phyloP scores from a whole-genome alignment of 2,329 filamentous ascomycete species.

The Diaporthe citri region DNA sequence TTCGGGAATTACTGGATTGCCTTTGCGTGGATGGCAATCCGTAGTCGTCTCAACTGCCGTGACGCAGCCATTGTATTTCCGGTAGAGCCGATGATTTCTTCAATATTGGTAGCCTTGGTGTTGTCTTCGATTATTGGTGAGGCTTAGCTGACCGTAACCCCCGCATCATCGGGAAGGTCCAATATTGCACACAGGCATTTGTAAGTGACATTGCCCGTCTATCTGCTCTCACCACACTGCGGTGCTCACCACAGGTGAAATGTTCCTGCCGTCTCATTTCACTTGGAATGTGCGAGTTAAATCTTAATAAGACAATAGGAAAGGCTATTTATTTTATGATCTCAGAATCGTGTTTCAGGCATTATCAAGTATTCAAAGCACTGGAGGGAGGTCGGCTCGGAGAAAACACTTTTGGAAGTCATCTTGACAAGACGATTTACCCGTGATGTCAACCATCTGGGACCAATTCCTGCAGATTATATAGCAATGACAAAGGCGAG shows the following conservation, averaged over 20 bases:
- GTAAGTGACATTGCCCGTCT: background rate
- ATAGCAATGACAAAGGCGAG: background rate
- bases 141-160: background rate
- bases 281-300: background rate
- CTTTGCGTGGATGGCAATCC: background rate
- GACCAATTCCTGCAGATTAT: background rate
- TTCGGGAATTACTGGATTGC: slow-evolving; percentile 7
- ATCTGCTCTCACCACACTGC: background rate
- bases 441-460: too few relatives aligned
- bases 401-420: background rate
- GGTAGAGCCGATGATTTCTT: background rate
- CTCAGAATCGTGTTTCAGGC: background rate
- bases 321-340: background rate
- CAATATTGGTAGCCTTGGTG: background rate
- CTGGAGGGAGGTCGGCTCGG: background rate
- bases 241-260: background rate
- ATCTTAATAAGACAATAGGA: background rate
- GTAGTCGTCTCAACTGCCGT: slow-evolving; percentile 5
- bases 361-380: background rate
- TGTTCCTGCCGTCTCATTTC: background rate
- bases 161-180: background rate
- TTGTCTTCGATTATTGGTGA: background rate
- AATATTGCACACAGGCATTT: background rate
- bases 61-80: slow-evolving; percentile 10
- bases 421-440: background rate